Conservation (phyloP, 345 rosid genomes). For the Gossypium australe region DNA sequence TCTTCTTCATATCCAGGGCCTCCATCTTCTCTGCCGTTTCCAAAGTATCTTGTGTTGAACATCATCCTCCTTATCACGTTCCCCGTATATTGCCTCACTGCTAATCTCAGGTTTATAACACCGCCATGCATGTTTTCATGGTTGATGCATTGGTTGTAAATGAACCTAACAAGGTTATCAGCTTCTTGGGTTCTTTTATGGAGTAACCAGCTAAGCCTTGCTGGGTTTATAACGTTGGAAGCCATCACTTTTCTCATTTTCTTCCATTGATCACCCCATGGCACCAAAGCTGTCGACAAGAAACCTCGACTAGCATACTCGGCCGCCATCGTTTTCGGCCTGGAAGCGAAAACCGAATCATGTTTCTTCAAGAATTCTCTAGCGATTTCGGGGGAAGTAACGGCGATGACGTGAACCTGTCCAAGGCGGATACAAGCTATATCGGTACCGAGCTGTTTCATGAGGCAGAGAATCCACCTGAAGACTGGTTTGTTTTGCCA, state of each 20-base stretch:
- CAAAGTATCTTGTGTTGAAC: constrained; percentile 24
- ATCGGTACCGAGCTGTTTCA: constrained; percentile 21
- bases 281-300: constrained; percentile 11
- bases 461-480: constrained; percentile 23
- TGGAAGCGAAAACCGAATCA: constrained; percentile 25
- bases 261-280: constrained; percentile 32
- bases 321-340: constrained; percentile 17
- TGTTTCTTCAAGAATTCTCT: constrained; percentile 29
- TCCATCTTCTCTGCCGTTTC: constrained; percentile 13
- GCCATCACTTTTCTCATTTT: constrained; percentile 38
- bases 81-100: neutral
- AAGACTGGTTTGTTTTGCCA: constrained; percentile 21
- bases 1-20: constrained; percentile 27
- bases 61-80: constrained; percentile 19
- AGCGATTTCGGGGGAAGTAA: constrained; percentile 30
- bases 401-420: constrained; percentile 21
- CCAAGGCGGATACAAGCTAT: constrained; percentile 41
- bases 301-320: constrained; percentile 15
- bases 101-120: neutral
- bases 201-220: constrained; percentile 27
- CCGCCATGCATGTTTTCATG: neutral
- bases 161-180: constrained; percentile 34
- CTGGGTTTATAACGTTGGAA: constrained; percentile 23
- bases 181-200: constrained; percentile 41
- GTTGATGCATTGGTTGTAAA: constrained; percentile 27